Percentiles rank a stretch among this genome's conserved stretches.
Conservation (phyloP, 2,329 filamentous ascomycete species). For the Macrophomina tecta region DNA sequence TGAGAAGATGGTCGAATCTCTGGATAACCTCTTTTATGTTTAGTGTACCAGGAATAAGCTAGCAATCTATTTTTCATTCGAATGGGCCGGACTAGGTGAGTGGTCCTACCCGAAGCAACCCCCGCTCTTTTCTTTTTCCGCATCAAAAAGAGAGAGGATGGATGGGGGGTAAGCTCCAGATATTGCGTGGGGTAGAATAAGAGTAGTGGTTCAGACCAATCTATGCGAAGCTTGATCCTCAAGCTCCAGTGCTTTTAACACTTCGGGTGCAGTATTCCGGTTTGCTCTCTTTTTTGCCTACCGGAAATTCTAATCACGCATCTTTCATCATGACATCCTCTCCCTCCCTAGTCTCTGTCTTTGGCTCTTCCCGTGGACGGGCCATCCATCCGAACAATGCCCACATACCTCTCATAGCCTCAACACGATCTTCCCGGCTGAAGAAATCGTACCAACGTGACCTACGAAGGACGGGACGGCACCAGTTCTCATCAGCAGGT, state of each 20-base stretch:
- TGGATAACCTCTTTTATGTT: neutral
- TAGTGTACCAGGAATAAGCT: neutral
- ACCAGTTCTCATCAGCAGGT: slow-evolving; percentile 50
- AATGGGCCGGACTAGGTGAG: neutral
- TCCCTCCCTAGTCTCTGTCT: neutral
- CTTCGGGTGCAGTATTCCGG: neutral
- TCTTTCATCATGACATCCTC: slow-evolving; percentile 21
- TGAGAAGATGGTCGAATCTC: neutral
- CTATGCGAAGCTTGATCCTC: too few relatives aligned
- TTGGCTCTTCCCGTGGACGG: slow-evolving; percentile 2
- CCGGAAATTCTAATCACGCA: neutral
- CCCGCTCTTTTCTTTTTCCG: neutral
- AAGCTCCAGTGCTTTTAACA: neutral
- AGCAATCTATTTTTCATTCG: slow-evolving; percentile 6
- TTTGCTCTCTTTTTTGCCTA: neutral
- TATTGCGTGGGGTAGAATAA: too few relatives aligned
- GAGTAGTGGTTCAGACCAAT: too few relatives aligned
- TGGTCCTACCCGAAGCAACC: neutral
- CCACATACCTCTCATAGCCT: slow-evolving; percentile 65
- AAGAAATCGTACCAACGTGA: slow-evolving; percentile 67
- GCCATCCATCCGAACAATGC: slow-evolving; percentile 52
- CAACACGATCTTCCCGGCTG: slow-evolving; percentile 58
- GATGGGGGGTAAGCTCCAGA: too few relatives aligned
- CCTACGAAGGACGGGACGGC: slow-evolving; percentile 59
- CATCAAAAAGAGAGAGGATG: too few relatives aligned